Base-by-base conservation (phyloP, 805 yeast genomes). In the Debaryomyces tyrocola region DNA sequence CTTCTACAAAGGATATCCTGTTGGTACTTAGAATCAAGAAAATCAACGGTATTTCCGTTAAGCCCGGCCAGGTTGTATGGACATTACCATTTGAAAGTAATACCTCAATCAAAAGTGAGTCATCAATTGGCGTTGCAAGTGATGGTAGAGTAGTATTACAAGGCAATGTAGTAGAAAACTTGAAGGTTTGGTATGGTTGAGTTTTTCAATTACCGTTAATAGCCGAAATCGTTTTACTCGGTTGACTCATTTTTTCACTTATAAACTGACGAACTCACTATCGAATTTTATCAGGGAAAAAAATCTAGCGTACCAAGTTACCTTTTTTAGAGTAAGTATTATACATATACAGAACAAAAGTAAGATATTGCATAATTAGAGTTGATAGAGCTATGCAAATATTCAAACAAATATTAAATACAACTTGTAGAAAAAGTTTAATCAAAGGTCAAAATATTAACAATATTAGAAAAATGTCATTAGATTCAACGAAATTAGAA, bases 401-500 rank as follows among this genome's bases (percentile, higher is more conserved):
- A 37, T 37, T 37, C 7, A 37, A 24, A 20, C 20, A 17, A 14
- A 17, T 35, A 15, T n/a, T 35, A 6, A 35, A 15, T 35, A 17
- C 15, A 21, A 17, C 18, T 15, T 14, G 40, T 20, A 17, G 14
- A 9, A 18, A 20, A 20, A 20, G 29, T 18, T 21, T 37, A 20
- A 9, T 37, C 4, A 37, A n/a, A 20, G 11, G 21, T 7, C 20
- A 17, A 7, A 14, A 18, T 14, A 39, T 33, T 39, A 41, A 41
- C 39, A 14, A 20, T 34, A 20, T 17, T 15, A 36, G 44, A 37
- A 31, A 44, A 12, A 44, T 44, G 46, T 38, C 66, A 9, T 64
- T 73, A 52, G 76, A 73, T 52, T 65, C 77, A 5, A 56, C 67
- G 39, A 69, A 67, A 50, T 58, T 71, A 48, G 55, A 60, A 37